Evolutionary conservation across 2,329 filamentous ascomycete genomes (phyloP).

Genomic region (Shiraia bambusicola): DNA sequence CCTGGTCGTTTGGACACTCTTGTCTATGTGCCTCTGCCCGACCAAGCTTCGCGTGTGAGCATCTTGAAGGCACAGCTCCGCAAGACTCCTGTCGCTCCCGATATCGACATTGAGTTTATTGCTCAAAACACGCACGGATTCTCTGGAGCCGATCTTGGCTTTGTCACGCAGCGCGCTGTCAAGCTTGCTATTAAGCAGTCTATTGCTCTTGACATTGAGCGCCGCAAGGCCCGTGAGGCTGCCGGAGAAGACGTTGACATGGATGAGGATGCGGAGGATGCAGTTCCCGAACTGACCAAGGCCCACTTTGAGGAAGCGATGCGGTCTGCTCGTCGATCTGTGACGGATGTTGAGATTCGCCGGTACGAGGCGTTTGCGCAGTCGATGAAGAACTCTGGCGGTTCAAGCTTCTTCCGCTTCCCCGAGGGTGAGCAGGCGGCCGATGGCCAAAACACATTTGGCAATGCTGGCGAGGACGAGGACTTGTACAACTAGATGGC

Average conservation of each 20-base stretch:
- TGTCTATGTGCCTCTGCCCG: conserved; percentile 95
- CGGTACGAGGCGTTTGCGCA: conserved; percentile 98
- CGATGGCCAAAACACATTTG: conserved; percentile 60
- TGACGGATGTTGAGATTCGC: conserved; percentile 95
- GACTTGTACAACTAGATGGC: conserved; percentile 88
- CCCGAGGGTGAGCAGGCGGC: conserved; percentile 57
- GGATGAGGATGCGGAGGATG: conserved; percentile 78
- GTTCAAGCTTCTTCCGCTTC: conserved; percentile 98
- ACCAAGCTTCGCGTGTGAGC: conserved; percentile 82
- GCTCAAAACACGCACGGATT: conserved; percentile 97
- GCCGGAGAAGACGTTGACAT: conserved; percentile 68
- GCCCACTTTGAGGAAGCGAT: conserved; percentile 99
- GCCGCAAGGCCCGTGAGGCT: conserved; percentile 84
- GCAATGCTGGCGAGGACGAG: conserved; percentile 89
- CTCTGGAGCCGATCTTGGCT: conserved; percentile 98
- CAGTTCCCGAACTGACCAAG: conserved; percentile 92
- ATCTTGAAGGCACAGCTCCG: conserved; percentile 96
- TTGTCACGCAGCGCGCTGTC: conserved; percentile 97
- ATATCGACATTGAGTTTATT: conserved; percentile 89
- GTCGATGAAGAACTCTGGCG: conserved; percentile 97
- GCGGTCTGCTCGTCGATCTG: conserved; percentile 88
- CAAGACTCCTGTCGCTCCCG: conserved; percentile 88
- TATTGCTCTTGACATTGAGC: conserved; percentile 85
- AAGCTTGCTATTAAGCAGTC: conserved; percentile 99
- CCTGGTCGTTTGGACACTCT: conserved; percentile 97